These are phyloP conservation scores for Tylopilus orsonianus DNA, from an alignment of 1,284 basidiomycete species.

Conservation along the genomic window DNA sequence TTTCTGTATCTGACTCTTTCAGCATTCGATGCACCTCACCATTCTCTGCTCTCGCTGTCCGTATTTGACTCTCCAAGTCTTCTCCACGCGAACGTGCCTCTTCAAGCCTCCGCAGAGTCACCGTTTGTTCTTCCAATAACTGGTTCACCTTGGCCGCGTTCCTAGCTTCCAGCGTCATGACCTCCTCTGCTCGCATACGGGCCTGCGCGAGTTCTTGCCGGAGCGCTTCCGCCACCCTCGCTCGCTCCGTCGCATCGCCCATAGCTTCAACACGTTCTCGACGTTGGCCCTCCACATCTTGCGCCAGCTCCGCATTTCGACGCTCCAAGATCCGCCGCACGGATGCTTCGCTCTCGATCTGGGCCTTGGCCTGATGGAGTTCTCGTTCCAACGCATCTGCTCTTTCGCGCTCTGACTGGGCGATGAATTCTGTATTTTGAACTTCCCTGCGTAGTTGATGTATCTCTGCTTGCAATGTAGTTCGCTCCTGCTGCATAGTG, in stretches of 20 bases:
- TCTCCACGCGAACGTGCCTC: slow-evolving; percentile 72
- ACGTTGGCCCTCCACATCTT: slow-evolving; percentile 59
- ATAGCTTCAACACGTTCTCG: slow-evolving; percentile 62
- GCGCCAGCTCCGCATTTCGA: slow-evolving; percentile 61
- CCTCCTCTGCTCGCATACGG: slow-evolving; percentile 65
- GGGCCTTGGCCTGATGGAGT: slow-evolving; percentile 59
- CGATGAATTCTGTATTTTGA: slow-evolving; percentile 39
- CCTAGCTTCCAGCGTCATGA: slow-evolving; percentile 68
- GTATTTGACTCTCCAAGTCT: slow-evolving; percentile 72
- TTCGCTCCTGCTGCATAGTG: slow-evolving; percentile 53
- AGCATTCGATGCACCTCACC: slow-evolving; percentile 67
- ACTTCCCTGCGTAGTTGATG: slow-evolving; percentile 47
- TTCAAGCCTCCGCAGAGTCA: slow-evolving; percentile 67
- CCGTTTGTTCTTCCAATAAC: slow-evolving; percentile 73
- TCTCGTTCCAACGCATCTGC: slow-evolving; percentile 60
- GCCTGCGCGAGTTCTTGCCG: slow-evolving; percentile 70
- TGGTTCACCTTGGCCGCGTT: slow-evolving; percentile 62
- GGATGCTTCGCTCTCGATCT: slow-evolving; percentile 59
- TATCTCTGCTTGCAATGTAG: slow-evolving; percentile 53
- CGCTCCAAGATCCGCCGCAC: slow-evolving; percentile 64
- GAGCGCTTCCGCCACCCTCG: slow-evolving; percentile 59
- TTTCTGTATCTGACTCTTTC: slow-evolving; percentile 65
- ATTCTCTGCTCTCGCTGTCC: slow-evolving; percentile 62
- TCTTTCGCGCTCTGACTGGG: slow-evolving; percentile 48
- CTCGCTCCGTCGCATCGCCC: slow-evolving; percentile 67